Base-by-base conservation (phyloP, 2,329 filamentous ascomycete genomes). In the Fusarium xylarioides region DNA sequence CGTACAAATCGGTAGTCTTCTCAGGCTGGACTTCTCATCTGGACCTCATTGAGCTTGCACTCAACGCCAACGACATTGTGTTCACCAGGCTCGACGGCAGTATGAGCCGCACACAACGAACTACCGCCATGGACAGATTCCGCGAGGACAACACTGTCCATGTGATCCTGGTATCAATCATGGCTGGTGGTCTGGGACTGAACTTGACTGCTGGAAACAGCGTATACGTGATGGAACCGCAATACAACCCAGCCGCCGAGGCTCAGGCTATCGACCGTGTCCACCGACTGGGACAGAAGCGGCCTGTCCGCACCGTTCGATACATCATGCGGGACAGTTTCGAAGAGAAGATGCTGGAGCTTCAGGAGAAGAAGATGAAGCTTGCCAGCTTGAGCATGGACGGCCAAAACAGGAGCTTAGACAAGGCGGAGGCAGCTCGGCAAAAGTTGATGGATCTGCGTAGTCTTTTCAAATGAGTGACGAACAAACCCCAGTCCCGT, bases 181-280 rank as follows among this genome's bases (percentile, higher is more conserved):
- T 92, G 79, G 95, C 95, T 0, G 96, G 95, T 72, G 95, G 96
- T 23, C 89, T 98, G 21, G 95, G 95, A 19, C 90, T 98, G 43
- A 98, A 98, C 79, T 85, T 98, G 61, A 98, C 95, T 0, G 87
- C 93, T 1, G 95, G 92, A 37, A 96, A 91, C 79, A 92, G 90
- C 62, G 95, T 97, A 19, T 98, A 96, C 80, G 93, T 98, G 77
- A 98, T 99, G 95, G 96, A 99, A 81, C 96, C 96, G 10, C 95
- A 98, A 79, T 99, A 95, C 85, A 99, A 99, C 78, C 96, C 96
- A 0, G 95, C 95, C 0, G 94, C 95, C 0, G 95, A 99, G 81
- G 93, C 95, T 10, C 96, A 99, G 83, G 96, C 96, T 4, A 89
- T 98, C 12, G 96, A 98, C 80, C 93, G 96, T 35, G 94, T 99